Percentiles rank a stretch among this genome's conserved stretches.
Conservation (phyloP, 305 asterid species). For the Rubia occidens region DNA sequence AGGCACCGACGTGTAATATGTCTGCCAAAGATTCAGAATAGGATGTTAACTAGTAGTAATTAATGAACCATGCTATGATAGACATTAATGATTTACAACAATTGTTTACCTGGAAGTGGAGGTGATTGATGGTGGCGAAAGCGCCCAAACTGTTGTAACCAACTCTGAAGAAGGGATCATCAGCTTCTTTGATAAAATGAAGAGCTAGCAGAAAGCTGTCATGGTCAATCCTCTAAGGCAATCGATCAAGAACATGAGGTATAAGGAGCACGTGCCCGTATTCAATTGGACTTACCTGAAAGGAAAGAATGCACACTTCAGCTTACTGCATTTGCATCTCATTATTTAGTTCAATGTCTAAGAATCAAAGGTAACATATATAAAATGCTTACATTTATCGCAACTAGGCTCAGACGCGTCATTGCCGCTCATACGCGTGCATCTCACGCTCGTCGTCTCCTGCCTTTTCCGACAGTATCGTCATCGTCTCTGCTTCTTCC, state of each 20-base stretch:
- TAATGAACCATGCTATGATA: not conserved
- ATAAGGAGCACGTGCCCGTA: constrained; percentile 66
- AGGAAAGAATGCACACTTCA: constrained; percentile 8
- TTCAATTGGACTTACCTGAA: constrained; percentile 71
- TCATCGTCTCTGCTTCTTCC: no score
- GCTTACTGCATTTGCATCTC: constrained; percentile 6
- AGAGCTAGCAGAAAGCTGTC: constrained; percentile 49
- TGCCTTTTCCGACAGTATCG: no score
- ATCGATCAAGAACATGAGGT: constrained; percentile 54
- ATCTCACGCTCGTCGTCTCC: no score
- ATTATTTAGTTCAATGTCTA: not conserved
- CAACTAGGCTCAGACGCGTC: constrained; percentile 27
- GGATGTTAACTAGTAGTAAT: not conserved
- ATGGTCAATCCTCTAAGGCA: constrained; percentile 49
- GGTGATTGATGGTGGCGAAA: constrained; percentile 71
- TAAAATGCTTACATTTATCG: constrained; percentile 47
- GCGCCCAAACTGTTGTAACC: constrained; percentile 75
- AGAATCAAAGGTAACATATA: not conserved
- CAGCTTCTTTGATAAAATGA: constrained; percentile 42
- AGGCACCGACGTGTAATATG: constrained; percentile 47
- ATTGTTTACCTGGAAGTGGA: constrained; percentile 59
- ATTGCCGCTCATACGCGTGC: no score
- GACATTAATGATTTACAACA: not conserved
- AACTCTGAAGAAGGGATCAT: constrained; percentile 50
- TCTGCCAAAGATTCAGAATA: constrained; percentile 27